These are phyloP conservation scores for Huiozyma sinensis DNA, from an alignment of 805 yeast species.

Conservation along the genomic window DNA sequence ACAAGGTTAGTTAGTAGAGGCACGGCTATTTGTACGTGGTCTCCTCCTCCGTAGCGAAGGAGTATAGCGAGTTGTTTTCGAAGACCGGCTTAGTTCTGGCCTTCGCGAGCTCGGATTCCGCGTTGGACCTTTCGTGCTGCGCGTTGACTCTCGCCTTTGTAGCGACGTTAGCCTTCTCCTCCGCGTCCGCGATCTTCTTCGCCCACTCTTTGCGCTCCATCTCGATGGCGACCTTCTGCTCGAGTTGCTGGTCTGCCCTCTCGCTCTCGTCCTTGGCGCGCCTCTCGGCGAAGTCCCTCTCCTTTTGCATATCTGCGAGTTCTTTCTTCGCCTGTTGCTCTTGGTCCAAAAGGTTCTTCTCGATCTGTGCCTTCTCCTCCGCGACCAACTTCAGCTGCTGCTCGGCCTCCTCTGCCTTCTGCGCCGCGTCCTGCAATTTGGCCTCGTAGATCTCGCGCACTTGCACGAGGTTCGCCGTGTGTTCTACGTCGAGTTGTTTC, in stretches of 20 bases:
- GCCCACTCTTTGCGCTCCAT: background rate
- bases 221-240: background rate
- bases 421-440: constrained; percentile 9
- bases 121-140: background rate
- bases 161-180: constrained; percentile 7
- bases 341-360: constrained; percentile 9
- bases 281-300: background rate
- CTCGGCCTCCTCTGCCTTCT: constrained; percentile 3
- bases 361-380: constrained; percentile 5
- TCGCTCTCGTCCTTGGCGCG: background rate
- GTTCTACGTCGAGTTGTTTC: constrained; percentile 10
- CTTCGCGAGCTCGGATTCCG: constrained; percentile 1
- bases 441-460: constrained; percentile 13
- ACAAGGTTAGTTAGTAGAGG: background rate
- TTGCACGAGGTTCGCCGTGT: constrained; percentile 14
- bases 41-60: constrained; percentile 46
- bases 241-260: background rate
- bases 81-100: background rate
- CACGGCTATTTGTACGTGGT: constrained; percentile 16
- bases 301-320: background rate
- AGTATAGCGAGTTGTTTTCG: constrained; percentile 3
- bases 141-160: constrained; percentile 3
- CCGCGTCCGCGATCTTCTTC: constrained; percentile 34
- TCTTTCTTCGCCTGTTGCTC: constrained; percentile 14
- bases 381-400: background rate